Evolutionary conservation across 2,329 filamentous ascomycete genomes (phyloP).

Genomic region (Ceratocystis albifundus): DNA sequence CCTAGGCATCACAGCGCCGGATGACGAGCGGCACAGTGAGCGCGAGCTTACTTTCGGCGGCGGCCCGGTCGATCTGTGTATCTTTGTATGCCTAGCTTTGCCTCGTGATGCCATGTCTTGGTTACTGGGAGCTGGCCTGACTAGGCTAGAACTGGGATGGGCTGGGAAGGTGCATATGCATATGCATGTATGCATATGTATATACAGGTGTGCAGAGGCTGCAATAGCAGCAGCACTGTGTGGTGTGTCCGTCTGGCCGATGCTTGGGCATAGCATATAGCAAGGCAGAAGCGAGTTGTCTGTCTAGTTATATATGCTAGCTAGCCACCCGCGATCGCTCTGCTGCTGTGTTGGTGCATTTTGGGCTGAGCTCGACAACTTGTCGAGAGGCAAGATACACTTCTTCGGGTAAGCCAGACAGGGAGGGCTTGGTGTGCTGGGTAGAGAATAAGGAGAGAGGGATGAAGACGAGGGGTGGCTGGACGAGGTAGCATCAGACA

Average conservation of each 20-base stretch:
- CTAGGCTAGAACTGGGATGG: not conserved
- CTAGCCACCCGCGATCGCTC: too few relatives aligned
- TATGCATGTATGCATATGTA: conserved; percentile 7
- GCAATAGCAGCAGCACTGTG: not conserved
- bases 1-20: too few relatives aligned
- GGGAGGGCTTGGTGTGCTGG: not conserved
- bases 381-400: too few relatives aligned
- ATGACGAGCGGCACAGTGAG: too few relatives aligned
- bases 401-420: not conserved
- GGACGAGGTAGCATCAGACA: conserved; percentile 3
- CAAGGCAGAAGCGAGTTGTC: not conserved
- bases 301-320: too few relatives aligned
- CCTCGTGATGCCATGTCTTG: not conserved
- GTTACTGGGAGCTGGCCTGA: conserved; percentile 4
- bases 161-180: conserved; percentile 12
- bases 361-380: not conserved
- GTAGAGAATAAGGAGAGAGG: not conserved
- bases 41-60: too few relatives aligned
- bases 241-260: not conserved
- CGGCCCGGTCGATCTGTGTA: not conserved
- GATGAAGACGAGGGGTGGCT: not conserved
- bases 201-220: conserved; percentile 8
- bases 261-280: not conserved
- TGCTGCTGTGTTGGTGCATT: not conserved
- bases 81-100: not conserved